Evolutionary conservation across 805 yeast species (phyloP), one percentile per base, ranked within the genome.

Genomic region (Groenewaldozyma salmanticensis): DNA sequence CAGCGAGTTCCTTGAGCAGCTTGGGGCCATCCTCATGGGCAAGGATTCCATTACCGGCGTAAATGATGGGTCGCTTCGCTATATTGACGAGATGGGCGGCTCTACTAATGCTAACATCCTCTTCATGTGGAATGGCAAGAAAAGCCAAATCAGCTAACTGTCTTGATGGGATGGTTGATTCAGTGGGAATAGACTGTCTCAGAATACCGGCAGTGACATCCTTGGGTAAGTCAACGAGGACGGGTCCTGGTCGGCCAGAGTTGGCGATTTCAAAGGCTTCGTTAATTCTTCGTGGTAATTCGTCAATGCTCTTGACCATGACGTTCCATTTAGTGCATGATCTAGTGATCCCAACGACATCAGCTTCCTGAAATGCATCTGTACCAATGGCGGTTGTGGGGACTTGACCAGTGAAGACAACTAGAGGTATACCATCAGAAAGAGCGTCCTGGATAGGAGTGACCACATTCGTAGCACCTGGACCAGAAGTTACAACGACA

Each of bases 311-410:
- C 65, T 86, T 92, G 44, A 92, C 96, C 98, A 92, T 92, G 31
- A 88, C 96, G 59, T 94, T 92, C 98, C 98, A 92, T 65, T 92
- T 92, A 46, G 98, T 87, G 71, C 98, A 92, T 5, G 95, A 79
- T 60, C 98, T 77, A 3, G 97, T 85, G 57, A 92, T 92, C 54
- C 97, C 98, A 36, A 92, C 77, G 40, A 90, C 94, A 59, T 92
- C 98, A 38, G 98, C 98, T 69, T 92, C 98, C 71, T 92, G 98
- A 80, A 92, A 92, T 21, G 97, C 94, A 62, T 92, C 98, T 11
- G 97, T 90, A 57, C 98, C 98, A 54, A 92, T 92, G 34, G 95
- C 88, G 42, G 81, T 66, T 27, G 98, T 92, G 43, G 95, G 84
- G 29, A 92, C 98, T 73, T 92, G 98, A 44, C 98, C 98, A 3